A percentile compares a stretch with the other conserved stretches of the same genome.
phyloP scores from a whole-genome alignment of 1,139 yeast species.

The Debaryomycetaceae sp. region DNA sequence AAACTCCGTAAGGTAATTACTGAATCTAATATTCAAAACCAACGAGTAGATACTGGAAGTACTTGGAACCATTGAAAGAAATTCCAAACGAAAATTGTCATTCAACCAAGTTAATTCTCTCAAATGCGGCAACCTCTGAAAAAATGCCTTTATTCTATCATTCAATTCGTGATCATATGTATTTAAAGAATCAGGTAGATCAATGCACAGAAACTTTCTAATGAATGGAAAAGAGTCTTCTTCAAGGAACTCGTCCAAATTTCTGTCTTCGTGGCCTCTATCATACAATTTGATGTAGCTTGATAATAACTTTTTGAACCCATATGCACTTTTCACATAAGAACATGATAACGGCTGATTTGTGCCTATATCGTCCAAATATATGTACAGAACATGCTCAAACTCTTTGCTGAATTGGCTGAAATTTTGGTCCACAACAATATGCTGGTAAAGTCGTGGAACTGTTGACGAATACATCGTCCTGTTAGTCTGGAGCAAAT shows the following conservation, averaged over 20 bases:
- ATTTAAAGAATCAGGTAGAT: slow-evolving; percentile 35
- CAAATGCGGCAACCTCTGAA: slow-evolving; percentile 17
- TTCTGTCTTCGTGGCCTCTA: slow-evolving; percentile 1
- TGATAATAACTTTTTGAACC: slow-evolving; percentile 28
- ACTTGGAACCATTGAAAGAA: slow-evolving; percentile 20
- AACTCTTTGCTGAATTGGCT: slow-evolving; percentile 35
- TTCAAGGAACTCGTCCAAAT: slow-evolving; percentile 1
- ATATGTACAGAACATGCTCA: slow-evolving; percentile 9
- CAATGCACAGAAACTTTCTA: slow-evolving; percentile 21
- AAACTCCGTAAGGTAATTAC: slow-evolving; percentile 16
- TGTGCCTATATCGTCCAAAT: slow-evolving; percentile 5
- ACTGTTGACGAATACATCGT: slow-evolving; percentile 27
- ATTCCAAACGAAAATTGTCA: slow-evolving; percentile 30
- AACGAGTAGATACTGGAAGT: slow-evolving; percentile 17
- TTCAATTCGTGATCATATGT: slow-evolving; percentile 26
- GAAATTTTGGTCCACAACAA: slow-evolving; percentile 37
- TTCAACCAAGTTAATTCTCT: slow-evolving; percentile 31
- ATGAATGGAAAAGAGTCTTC: slow-evolving; percentile 11
- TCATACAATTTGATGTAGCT: slow-evolving; percentile 9
- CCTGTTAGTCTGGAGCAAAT: slow-evolving; percentile 28
- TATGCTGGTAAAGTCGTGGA: slow-evolving; percentile 33
- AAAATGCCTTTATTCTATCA: slow-evolving; percentile 16
- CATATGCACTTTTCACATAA: slow-evolving; percentile 34
- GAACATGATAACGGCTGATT: slow-evolving; percentile 18
- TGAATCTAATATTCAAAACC: slow-evolving; percentile 23